These are phyloP conservation scores for Pseudocercospora macadamiae DNA, from an alignment of 2,329 filamentous ascomycete species.

Conservation along the genomic window DNA sequence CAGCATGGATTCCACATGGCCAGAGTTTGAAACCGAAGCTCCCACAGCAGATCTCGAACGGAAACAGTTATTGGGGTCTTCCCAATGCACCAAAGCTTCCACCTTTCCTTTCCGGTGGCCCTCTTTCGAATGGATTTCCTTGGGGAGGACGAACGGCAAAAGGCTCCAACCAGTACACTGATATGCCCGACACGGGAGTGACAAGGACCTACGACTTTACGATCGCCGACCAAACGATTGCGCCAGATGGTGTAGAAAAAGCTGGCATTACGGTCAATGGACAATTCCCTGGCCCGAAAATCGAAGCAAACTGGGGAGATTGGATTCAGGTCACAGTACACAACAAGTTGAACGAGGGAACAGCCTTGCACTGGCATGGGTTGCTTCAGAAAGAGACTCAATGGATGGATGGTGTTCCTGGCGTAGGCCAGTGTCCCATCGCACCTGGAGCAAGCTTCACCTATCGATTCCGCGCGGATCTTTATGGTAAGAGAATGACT, in stretches of 20 bases:
- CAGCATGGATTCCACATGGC: constrained; percentile 28
- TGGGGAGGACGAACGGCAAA: constrained; percentile 33
- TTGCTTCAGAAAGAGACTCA: constrained; percentile 57
- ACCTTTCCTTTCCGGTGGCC: constrained; percentile 26
- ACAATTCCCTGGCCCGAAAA: constrained; percentile 38
- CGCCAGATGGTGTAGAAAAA: constrained; percentile 39
- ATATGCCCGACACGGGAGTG: constrained; percentile 38
- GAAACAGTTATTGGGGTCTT: constrained; percentile 32
- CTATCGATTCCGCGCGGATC: constrained; percentile 44
- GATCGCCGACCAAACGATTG: constrained; percentile 34
- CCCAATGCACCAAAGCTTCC: constrained; percentile 30
- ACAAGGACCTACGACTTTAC: constrained; percentile 40
- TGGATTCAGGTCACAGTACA: constrained; percentile 40
- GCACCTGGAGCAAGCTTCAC: constrained; percentile 41
- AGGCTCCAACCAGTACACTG: constrained; percentile 34
- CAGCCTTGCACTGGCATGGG: constrained; percentile 58
- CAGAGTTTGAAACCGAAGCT: constrained; percentile 21
- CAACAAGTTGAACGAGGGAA: constrained; percentile 46
- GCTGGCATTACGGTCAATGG: constrained; percentile 37
- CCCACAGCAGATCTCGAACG: constrained; percentile 31
- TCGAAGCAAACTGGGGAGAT: constrained; percentile 42
- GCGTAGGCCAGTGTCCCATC: constrained; percentile 52
- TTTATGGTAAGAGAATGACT: constrained; percentile 42
- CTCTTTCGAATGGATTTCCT: constrained; percentile 28
- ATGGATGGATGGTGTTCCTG: constrained; percentile 53